These are phyloP conservation scores for Pichia cactophila DNA, from an alignment of 1,139 yeast genomes.

Conservation along the genomic window DNA sequence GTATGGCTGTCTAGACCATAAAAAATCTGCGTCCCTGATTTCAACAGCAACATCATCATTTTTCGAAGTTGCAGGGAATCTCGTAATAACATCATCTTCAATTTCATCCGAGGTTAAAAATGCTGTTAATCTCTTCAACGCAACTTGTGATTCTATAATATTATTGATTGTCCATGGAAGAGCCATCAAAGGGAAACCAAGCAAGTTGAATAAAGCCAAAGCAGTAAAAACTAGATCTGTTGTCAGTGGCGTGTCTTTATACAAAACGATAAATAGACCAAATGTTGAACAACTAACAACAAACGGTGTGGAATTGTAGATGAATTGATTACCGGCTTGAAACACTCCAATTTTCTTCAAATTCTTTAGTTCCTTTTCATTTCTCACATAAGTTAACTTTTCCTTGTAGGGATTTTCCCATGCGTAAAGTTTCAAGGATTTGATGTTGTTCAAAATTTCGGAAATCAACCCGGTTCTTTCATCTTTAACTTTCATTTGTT, in stretches of 20 bases:
- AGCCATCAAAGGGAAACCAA: constrained; percentile 88
- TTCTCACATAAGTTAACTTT: constrained; percentile 72
- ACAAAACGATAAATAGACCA: constrained; percentile 65
- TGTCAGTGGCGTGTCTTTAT: constrained; percentile 59
- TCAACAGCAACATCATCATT: constrained; percentile 65
- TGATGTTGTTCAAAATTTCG: constrained; percentile 85
- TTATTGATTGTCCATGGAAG: constrained; percentile 86
- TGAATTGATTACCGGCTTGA: constrained; percentile 64
- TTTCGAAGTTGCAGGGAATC: constrained; percentile 43
- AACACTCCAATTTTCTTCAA: constrained; percentile 71
- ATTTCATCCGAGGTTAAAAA: constrained; percentile 74
- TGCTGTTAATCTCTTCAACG: constrained; percentile 64
- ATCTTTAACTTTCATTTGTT: constrained; percentile 62
- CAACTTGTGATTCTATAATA: constrained; percentile 85
- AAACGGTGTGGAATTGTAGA: constrained; percentile 86
- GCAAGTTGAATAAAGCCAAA: constrained; percentile 72
- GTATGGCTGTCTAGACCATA: constrained; percentile 80
- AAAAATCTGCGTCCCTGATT: constrained; percentile 69
- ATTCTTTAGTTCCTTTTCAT: constrained; percentile 77
- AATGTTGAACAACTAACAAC: constrained; percentile 89
- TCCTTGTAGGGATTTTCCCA: constrained; percentile 87
- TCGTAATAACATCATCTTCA: constrained; percentile 69
- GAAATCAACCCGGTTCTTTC: constrained; percentile 67
- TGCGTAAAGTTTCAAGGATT: constrained; percentile 85
- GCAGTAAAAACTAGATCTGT: constrained; percentile 97